Base-by-base conservation (phyloP, 1,284 basidiomycete species). In the Veloporphyrellus conicus region DNA sequence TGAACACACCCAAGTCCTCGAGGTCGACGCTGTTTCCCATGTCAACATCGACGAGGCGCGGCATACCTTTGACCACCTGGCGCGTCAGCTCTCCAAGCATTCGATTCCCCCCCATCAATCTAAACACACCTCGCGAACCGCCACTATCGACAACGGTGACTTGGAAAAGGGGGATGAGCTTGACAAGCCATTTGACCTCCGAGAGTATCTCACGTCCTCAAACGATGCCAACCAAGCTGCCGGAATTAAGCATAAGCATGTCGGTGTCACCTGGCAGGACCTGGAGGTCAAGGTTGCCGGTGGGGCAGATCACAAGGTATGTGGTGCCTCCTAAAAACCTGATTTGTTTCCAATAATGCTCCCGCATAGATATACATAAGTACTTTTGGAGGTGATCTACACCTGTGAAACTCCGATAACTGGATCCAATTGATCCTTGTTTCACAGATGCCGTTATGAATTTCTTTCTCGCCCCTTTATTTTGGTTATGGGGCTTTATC, bases 171-270 rank as follows among this genome's bases (percentile, higher is more conserved):
- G 68, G 8, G 47, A 56, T 14, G 53, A 63, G 10, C 55, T 43
- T 14, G 58, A 66, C 9, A 56, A 57, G 19, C 73, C 60, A 31
- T 91, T 90, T 59, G 79, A 90, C 64, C 75, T 94, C 8, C 77
- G 80, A 27, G 86, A 86, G 44, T 92, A 89, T 58, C 75, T 95
- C 15, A 74, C 78, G 9, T 79, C 81, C 3, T 82, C 78, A 23
- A 83, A 84, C 55, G 78, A 84, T 50, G 78, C 78, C 6, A 73
- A 78, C 48, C 81, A 90, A 51, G 66, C 72, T 23, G 83, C 85
- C 6, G 89, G 88, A 5, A 86, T 93, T 59, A 81, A 82, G 58
- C 83, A 84, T 66, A 94, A 94, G 71, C 81, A 84, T 54, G 86
- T 92, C 31, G 89, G 89, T 31, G 87, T 91, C 25, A 79, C 81